Evolutionary conservation across 2,329 filamentous ascomycete genomes (phyloP).

Genomic region (Fusarium sp.): DNA sequence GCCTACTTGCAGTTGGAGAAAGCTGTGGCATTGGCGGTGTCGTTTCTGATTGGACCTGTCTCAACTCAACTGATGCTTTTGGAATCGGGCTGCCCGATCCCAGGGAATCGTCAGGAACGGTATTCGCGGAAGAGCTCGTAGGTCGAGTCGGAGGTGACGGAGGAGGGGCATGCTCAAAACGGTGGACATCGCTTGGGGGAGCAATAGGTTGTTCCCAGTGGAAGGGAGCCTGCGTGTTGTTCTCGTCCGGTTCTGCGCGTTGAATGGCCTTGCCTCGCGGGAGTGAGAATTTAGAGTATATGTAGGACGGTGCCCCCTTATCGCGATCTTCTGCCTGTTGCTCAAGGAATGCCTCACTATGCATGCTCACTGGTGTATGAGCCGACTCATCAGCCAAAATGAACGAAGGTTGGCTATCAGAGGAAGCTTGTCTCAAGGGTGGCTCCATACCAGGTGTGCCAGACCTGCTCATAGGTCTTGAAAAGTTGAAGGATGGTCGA

Average conservation of each 20-base stretch:
- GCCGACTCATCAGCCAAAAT: constrained; percentile 73
- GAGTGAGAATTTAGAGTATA: constrained; percentile 85
- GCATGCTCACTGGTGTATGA: constrained; percentile 79
- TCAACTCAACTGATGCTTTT: constrained; percentile 63
- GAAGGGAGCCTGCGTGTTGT: constrained; percentile 64
- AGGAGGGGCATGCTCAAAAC: constrained; percentile 61
- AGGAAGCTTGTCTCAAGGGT: constrained; percentile 72
- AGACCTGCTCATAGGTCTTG: constrained; percentile 84
- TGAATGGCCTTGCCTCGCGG: constrained; percentile 86
- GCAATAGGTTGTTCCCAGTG: constrained; percentile 71
- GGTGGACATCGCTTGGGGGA: constrained; percentile 58
- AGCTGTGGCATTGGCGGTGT: constrained; percentile 54
- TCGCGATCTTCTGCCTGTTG: constrained; percentile 61
- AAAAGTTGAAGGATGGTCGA: constrained; percentile 91
- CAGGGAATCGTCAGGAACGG: constrained; percentile 54
- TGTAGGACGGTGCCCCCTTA: constrained; percentile 77
- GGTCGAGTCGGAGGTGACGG: constrained; percentile 73
- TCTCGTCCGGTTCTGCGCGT: constrained; percentile 72
- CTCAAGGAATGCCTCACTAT: constrained; percentile 75
- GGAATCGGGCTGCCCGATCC: constrained; percentile 50
- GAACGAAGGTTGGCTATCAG: constrained; percentile 75
- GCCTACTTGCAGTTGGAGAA: constrained; percentile 60
- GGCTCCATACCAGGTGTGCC: constrained; percentile 70
- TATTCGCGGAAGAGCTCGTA: constrained; percentile 65
- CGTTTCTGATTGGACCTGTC: constrained; percentile 64